phyloP scores from a whole-genome alignment of 2,329 filamentous ascomycete species.

The Aureobasidium subglaciale region DNA sequence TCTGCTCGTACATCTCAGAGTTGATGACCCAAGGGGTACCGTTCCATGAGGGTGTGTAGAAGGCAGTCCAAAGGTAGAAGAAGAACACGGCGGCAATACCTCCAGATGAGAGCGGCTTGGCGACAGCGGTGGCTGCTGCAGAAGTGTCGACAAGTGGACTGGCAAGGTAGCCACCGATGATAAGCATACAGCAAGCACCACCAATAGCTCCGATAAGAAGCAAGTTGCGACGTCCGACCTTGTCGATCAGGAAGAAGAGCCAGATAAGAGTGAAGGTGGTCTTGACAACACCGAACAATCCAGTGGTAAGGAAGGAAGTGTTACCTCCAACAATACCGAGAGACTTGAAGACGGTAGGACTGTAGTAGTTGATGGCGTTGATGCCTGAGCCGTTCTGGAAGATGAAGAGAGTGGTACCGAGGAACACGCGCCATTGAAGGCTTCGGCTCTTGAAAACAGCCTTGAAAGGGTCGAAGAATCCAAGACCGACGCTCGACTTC shows the following conservation, averaged over 20 bases:
- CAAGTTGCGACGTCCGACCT: conserved; percentile 34
- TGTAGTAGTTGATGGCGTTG: conserved; percentile 48
- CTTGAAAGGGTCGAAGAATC: conserved; percentile 17
- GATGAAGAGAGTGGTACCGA: conserved; percentile 20
- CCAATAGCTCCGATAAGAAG: conserved; percentile 43
- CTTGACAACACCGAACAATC: conserved; percentile 23
- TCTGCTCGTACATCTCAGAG: conserved; percentile 42
- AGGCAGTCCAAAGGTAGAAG: conserved; percentile 49
- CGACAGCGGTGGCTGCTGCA: conserved; percentile 32
- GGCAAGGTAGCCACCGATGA: conserved; percentile 49
- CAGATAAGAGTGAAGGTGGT: conserved; percentile 34
- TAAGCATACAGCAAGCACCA: conserved; percentile 45
- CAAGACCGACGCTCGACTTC: conserved; percentile 5
- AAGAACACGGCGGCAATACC: conserved; percentile 49
- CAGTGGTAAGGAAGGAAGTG: conserved; percentile 51
- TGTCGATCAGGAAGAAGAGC: conserved; percentile 33
- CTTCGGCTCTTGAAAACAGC: conserved; percentile 17
- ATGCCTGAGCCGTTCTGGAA: conserved; percentile 18
- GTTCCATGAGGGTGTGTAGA: conserved; percentile 38
- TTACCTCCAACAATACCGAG: conserved; percentile 56
- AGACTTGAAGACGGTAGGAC: conserved; percentile 59
- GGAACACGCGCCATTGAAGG: conserved; percentile 19
- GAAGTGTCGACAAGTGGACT: conserved; percentile 22
- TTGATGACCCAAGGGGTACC: conserved; percentile 36
- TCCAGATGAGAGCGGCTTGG: conserved; percentile 37